Percentiles rank a stretch among this genome's conserved stretches.
These are phyloP conservation scores for Haplosporangium sp. DNA, from an alignment of 371 early-diverging fungal species.

Conservation along the genomic window DNA sequence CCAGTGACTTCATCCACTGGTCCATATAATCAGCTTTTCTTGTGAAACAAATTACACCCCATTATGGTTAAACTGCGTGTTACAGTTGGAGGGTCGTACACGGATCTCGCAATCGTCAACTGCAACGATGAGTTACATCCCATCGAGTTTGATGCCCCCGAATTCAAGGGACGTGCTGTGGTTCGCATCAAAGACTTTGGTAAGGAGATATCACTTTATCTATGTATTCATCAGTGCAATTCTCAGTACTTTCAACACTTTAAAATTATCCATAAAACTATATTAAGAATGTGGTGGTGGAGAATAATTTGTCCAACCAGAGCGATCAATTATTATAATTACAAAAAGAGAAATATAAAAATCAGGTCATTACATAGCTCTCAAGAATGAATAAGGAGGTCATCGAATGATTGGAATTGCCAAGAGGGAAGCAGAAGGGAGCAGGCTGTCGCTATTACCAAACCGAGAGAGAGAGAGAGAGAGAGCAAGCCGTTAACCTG, in stretches of 20 bases:
- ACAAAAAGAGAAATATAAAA: not conserved
- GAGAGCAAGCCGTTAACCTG: no score
- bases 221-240: not conserved
- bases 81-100: slow-evolving; percentile 58
- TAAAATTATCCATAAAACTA: not conserved
- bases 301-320: no score
- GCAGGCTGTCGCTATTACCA: not conserved
- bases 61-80: slow-evolving; percentile 58
- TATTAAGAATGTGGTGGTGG: no score
- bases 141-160: slow-evolving; percentile 66
- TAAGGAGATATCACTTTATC: slow-evolving; percentile 12
- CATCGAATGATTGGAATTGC: slow-evolving; percentile 14
- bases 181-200: slow-evolving; percentile 71
- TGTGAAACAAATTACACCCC: slow-evolving; percentile 7
- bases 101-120: slow-evolving; percentile 57
- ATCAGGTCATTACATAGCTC: not conserved
- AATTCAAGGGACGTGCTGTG: slow-evolving; percentile 65
- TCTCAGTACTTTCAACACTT: not conserved
- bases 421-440: not conserved
- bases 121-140: slow-evolving; percentile 68
- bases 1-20: not conserved
- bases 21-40: not conserved
- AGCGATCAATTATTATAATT: not conserved
- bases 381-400: not conserved
- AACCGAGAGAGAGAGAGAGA: not conserved